Evolutionary conservation across 1,284 basidiomycete genomes (phyloP).

Genomic region (Cutaneotrichosporon dermatis): DNA sequence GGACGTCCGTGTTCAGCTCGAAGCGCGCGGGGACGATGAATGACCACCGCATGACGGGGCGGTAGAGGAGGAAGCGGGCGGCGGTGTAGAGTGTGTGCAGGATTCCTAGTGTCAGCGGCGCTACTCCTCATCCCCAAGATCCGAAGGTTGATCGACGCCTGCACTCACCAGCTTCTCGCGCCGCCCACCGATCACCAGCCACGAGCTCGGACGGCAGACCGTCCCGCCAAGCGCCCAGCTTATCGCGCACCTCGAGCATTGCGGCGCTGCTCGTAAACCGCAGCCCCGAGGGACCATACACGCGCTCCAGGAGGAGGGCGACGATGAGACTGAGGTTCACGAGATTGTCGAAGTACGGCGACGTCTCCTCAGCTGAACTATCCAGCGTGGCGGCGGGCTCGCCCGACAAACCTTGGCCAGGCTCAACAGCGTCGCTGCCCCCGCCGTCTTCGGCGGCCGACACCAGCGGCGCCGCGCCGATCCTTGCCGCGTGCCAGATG

Average conservation of each 20-base stretch:
- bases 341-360: conserved; percentile 20
- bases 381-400: no score
- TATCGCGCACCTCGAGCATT: conserved; percentile 15
- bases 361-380: not conserved
- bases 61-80: conserved; percentile 23
- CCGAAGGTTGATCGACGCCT: conserved; percentile 1
- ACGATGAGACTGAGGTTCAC: conserved; percentile 15
- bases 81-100: conserved; percentile 23
- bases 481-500: conserved; percentile 25
- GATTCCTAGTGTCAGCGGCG: conserved; percentile 17
- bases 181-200: conserved; percentile 16
- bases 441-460: no score
- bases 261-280: conserved; percentile 12
- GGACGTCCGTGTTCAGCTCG: conserved; percentile 20
- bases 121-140: conserved; percentile 1
- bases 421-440: no score
- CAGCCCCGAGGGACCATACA: conserved; percentile 26
- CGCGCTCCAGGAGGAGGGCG: conserved; percentile 10
- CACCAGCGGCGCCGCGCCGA: conserved; percentile 15
- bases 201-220: conserved; percentile 11
- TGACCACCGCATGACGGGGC: conserved; percentile 34
- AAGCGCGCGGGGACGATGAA: conserved; percentile 26
- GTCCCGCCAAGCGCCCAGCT: conserved; percentile 19
- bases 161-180: conserved; percentile 3
- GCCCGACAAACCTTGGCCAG: no score